Evolutionary conservation across 2,329 filamentous ascomycete genomes (phyloP).

Genomic region (Verticillium isaacii): DNA sequence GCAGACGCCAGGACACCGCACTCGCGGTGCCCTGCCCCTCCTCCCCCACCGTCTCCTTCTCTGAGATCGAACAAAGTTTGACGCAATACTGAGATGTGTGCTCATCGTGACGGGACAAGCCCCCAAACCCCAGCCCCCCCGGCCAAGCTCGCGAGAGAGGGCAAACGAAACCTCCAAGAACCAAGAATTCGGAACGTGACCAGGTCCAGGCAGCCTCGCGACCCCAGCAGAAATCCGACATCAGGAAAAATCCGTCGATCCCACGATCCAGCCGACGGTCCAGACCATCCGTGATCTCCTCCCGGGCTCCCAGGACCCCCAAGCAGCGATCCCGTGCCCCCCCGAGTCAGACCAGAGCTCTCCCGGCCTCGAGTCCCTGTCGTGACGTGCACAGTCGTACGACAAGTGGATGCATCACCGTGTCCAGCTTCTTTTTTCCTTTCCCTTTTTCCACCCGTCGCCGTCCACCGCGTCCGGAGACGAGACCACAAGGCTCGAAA

Average conservation of each 20-base stretch:
- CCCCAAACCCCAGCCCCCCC: neutral
- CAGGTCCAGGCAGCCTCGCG: neutral
- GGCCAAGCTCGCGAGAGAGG: neutral
- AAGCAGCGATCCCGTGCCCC: neutral
- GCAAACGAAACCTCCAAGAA: neutral
- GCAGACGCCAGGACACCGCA: neutral
- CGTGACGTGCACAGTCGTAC: neutral
- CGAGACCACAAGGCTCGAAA: neutral
- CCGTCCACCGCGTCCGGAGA: neutral
- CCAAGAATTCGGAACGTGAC: neutral
- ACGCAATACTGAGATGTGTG: neutral
- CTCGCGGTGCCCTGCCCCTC: neutral
- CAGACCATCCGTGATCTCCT: neutral
- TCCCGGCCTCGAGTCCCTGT: neutral
- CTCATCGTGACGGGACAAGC: neutral
- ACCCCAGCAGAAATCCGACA: neutral
- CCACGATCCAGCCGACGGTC: neutral
- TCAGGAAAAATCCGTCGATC: neutral
- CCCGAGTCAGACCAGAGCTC: neutral
- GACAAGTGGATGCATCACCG: neutral
- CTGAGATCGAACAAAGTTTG: neutral
- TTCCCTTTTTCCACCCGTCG: neutral
- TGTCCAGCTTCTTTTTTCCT: neutral
- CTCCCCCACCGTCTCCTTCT: neutral
- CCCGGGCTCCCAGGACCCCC: neutral